Base-by-base conservation (phyloP, 2,329 filamentous ascomycete genomes). In the Trematosphaeria pertusa region DNA sequence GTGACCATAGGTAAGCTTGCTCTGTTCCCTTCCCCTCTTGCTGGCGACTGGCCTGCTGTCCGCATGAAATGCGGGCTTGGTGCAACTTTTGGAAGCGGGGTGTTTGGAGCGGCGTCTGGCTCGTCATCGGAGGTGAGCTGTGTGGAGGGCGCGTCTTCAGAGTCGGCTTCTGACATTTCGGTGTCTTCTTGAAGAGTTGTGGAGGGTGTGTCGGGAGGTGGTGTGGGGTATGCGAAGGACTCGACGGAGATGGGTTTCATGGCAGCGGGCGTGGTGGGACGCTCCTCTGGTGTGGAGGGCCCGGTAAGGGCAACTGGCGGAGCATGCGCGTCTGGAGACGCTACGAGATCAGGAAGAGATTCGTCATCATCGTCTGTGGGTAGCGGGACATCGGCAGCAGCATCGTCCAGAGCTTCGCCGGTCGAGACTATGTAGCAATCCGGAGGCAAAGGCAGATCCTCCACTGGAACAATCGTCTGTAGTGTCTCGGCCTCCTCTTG, bases 1-100 rank as follows among this genome's bases (percentile, higher is more conserved):
- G 62, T 59, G 1, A 68, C 61, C 24, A 68, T 53, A n/a, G 61
- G 62, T 22, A 67, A 28, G 30, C 52, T 61, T 28, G 48, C 50
- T 14, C 56, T 54, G 14, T 43, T 58, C 2, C 59, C 59, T 12
- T 55, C 45, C 1, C 54, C 52, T 18, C 60, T 42, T 4, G 30
- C 34, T 2, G 54, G 19, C 3, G 50, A 44, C 19, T 55, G 56
- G 2, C 63, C 64, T 0, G 64, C 63, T 11, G 64, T 68, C 17
- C 64, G 62, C 64, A 67, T 65, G 4, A 55, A 38, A 17, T 62
- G 60, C 2, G 60, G 59, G 11, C 54, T 43, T 1, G 45, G 43
- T 6, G 38, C 24, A 18, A 37, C 12, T 14, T 58, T 55, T 3
- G 49, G 36, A 11, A 53, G 54, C 1, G 52, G 30, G 2, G 49